A percentile compares a stretch with the other conserved stretches of the same genome.
Evolutionary conservation across 345 rosid genomes (phyloP).

Genomic region (Excoecaria cochinchinensis): DNA sequence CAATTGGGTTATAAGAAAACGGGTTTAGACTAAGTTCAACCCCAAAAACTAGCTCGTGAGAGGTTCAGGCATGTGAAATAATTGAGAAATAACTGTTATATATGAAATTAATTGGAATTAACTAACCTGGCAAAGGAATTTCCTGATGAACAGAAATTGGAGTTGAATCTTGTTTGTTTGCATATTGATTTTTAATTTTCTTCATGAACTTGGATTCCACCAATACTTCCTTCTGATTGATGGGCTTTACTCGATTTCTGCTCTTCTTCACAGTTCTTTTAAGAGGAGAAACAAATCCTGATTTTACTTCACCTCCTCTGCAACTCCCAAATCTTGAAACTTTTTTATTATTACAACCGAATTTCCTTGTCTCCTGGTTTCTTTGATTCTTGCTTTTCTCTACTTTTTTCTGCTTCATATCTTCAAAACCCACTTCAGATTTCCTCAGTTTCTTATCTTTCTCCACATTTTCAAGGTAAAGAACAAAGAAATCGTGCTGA

Average conservation of each 20-base stretch:
- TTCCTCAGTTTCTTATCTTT: constrained; percentile 33
- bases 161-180: constrained; percentile 37
- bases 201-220: constrained; percentile 25
- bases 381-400: constrained; percentile 27
- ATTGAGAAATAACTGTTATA: too few species aligned
- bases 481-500: constrained; percentile 37
- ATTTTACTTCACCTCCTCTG: constrained; percentile 22
- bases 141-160: constrained; percentile 54
- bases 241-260: constrained; percentile 25
- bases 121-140: constrained; percentile 40
- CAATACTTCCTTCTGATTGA: constrained; percentile 34
- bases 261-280: constrained; percentile 16
- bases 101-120: background rate
- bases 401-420: constrained; percentile 15
- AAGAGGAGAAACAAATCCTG: constrained; percentile 15
- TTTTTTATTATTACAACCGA: constrained; percentile 4
- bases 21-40: too few species aligned
- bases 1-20: too few species aligned
- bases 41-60: too few species aligned
- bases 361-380: constrained; percentile 54
- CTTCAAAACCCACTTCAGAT: constrained; percentile 30
- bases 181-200: constrained; percentile 20
- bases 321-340: constrained; percentile 21
- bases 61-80: too few species aligned
- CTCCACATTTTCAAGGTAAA: constrained; percentile 46